Evolutionary conservation across 257 asterid genomes (phyloP).

Genomic region (Oldenlandia corymbosa): DNA sequence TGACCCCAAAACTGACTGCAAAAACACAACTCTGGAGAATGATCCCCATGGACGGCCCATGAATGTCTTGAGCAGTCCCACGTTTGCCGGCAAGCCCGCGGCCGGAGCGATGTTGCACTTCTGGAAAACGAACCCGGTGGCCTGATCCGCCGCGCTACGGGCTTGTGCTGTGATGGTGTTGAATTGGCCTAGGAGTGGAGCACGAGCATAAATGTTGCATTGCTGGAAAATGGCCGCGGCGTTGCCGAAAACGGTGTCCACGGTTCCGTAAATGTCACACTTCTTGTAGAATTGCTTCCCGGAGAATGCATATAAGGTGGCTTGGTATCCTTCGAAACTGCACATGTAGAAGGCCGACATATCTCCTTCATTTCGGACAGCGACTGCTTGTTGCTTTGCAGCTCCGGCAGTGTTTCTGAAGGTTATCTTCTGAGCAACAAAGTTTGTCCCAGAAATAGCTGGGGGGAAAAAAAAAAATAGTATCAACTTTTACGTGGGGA

Average conservation of each 20-base stretch:
- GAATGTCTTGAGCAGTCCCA: conserved; percentile 23
- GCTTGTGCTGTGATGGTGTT: conserved; percentile 48
- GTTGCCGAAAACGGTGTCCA: conserved; percentile 21
- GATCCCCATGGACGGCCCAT: conserved; percentile 76
- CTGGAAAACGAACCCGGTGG: conserved; percentile 59
- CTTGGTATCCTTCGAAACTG: conserved; percentile 22
- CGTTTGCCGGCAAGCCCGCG: conserved; percentile 28
- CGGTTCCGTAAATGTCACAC: conserved; percentile 23
- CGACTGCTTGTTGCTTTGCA: conserved; percentile 21
- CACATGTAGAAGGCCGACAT: conserved; percentile 14
- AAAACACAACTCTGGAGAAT: conserved; percentile 49
- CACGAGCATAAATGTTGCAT: conserved; percentile 14
- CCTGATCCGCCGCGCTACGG: conserved; percentile 50
- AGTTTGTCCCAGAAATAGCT: conserved; percentile 16
- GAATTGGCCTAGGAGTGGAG: conserved; percentile 8
- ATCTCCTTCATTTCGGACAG: conserved; percentile 21
- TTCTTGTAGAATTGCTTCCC: conserved; percentile 18
- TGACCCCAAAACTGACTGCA: conserved; percentile 41
- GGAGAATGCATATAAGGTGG: conserved; percentile 16
- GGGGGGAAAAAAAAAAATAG: neutral
- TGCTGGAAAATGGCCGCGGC: conserved; percentile 16
- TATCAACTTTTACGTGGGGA: too few relatives aligned
- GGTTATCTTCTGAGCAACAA: conserved; percentile 18
- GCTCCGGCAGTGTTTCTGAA: conserved; percentile 21
- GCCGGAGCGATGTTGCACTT: conserved; percentile 45